These are phyloP conservation scores for Globisporangium camurandrum DNA, from an alignment of 352 stramenopile genomes.

Conservation along the genomic window DNA sequence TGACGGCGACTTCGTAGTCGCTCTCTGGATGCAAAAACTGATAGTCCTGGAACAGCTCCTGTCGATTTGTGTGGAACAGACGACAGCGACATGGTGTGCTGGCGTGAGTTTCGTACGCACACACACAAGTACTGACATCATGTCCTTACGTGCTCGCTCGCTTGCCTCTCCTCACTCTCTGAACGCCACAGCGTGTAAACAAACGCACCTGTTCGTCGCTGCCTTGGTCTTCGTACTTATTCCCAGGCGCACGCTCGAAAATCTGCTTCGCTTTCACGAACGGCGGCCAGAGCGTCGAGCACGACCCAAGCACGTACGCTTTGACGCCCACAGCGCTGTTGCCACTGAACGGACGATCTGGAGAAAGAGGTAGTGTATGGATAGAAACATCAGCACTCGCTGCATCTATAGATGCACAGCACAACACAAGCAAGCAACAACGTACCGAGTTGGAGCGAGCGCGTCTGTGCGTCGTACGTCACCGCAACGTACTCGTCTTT, in stretches of 20 bases:
- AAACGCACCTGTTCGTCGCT: slow-evolving; percentile 53
- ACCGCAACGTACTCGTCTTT: slow-evolving; percentile 41
- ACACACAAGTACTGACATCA: too few species aligned
- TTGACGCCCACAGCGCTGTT: slow-evolving; percentile 26
- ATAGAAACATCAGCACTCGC: neutral
- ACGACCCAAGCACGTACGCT: slow-evolving; percentile 37
- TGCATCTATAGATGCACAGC: neutral
- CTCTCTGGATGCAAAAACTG: slow-evolving; percentile 76
- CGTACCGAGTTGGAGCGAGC: slow-evolving; percentile 39
- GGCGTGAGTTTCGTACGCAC: too few species aligned
- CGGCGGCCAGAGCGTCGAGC: slow-evolving; percentile 36
- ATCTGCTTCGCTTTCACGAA: slow-evolving; percentile 63
- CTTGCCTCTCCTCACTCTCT: too few species aligned
- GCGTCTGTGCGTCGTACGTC: slow-evolving; percentile 30
- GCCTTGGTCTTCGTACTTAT: slow-evolving; percentile 79
- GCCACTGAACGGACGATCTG: slow-evolving; percentile 66
- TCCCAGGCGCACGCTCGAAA: slow-evolving; percentile 66
- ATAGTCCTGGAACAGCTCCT: slow-evolving; percentile 82
- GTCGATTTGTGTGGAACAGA: slow-evolving; percentile 1
- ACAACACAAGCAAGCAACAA: neutral
- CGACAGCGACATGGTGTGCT: too few species aligned
- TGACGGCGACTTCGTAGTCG: slow-evolving; percentile 67
- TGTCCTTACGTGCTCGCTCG: neutral
- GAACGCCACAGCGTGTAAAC: neutral
- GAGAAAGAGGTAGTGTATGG: too few species aligned